Conservation (phyloP, 1,139 yeast species). For the Candida albicans region DNA sequence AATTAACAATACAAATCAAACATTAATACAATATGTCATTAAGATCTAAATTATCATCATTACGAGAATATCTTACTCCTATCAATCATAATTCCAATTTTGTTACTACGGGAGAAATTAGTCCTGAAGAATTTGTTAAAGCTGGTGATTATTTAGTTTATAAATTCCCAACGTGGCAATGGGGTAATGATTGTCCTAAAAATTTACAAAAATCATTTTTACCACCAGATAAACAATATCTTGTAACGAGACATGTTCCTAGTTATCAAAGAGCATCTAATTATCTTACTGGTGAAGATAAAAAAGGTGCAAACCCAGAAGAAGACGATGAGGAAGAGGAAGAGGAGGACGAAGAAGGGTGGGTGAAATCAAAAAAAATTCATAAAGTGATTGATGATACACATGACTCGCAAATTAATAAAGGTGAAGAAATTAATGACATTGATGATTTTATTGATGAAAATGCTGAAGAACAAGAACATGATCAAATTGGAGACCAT, state of each 20-base stretch:
- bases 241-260: slow-evolving; percentile 89
- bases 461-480: slow-evolving; percentile 26
- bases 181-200: slow-evolving; percentile 69
- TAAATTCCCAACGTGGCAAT: slow-evolving; percentile 96
- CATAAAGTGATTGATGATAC: slow-evolving; percentile 8
- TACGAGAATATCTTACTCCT: slow-evolving; percentile 92
- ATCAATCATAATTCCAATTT: slow-evolving; percentile 82
- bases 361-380: slow-evolving; percentile 42
- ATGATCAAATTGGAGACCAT: slow-evolving; percentile 23
- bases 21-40: slow-evolving; percentile 29
- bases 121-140: slow-evolving; percentile 87
- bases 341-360: slow-evolving; percentile 55
- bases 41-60: slow-evolving; percentile 78
- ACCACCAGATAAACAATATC: slow-evolving; percentile 82
- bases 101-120: slow-evolving; percentile 80
- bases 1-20: too few species aligned
- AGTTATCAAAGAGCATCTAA: slow-evolving; percentile 72
- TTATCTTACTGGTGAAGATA: slow-evolving; percentile 43
- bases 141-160: slow-evolving; percentile 92
- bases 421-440: slow-evolving; percentile 23
- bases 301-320: slow-evolving; percentile 37
- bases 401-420: slow-evolving; percentile 9
- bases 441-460: slow-evolving; percentile 45
- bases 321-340: slow-evolving; percentile 36
- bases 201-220: slow-evolving; percentile 63